These are phyloP conservation scores for Clonostachys rhizophaga DNA, from an alignment of 2,329 filamentous ascomycete species.

Conservation along the genomic window DNA sequence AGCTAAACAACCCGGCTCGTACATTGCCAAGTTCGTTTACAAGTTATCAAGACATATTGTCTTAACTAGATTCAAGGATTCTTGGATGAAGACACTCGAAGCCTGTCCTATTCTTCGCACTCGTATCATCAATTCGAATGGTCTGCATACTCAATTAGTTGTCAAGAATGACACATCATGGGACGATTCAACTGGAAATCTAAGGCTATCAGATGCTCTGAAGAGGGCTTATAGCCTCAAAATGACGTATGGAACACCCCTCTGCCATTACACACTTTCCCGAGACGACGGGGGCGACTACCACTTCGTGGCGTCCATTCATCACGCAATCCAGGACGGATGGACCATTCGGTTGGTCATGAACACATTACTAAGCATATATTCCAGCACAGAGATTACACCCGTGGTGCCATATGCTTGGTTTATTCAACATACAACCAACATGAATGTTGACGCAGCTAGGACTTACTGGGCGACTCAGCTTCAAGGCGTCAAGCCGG, in stretches of 20 bases:
- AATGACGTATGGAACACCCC: slow-evolving; percentile 1
- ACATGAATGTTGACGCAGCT: slow-evolving; percentile 10
- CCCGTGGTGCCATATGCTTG: slow-evolving; percentile 15
- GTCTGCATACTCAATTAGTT: neutral
- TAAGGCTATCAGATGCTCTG: neutral
- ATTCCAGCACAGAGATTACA: neutral
- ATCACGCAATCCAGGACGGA: slow-evolving; percentile 5
- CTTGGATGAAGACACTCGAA: slow-evolving; percentile 9
- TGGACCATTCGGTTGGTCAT: slow-evolving; percentile 33
- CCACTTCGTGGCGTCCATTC: slow-evolving; percentile 1
- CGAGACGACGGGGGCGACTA: neutral
- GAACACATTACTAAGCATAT: neutral
- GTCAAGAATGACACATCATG: slow-evolving; percentile 4
- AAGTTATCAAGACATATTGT: slow-evolving; percentile 4
- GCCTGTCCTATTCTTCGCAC: slow-evolving; percentile 9
- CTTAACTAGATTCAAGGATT: slow-evolving; percentile 4
- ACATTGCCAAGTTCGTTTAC: slow-evolving; percentile 10
- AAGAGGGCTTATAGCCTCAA: neutral
- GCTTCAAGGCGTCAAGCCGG: slow-evolving; percentile 3
- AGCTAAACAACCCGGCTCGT: slow-evolving; percentile 10
- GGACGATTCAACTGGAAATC: neutral
- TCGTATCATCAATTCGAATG: slow-evolving; percentile 8
- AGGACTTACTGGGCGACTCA: neutral
- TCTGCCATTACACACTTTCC: slow-evolving; percentile 1
- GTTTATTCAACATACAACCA: slow-evolving; percentile 33